Base-by-base conservation (phyloP, 257 asterid species). In the Nemophila menziesii region DNA sequence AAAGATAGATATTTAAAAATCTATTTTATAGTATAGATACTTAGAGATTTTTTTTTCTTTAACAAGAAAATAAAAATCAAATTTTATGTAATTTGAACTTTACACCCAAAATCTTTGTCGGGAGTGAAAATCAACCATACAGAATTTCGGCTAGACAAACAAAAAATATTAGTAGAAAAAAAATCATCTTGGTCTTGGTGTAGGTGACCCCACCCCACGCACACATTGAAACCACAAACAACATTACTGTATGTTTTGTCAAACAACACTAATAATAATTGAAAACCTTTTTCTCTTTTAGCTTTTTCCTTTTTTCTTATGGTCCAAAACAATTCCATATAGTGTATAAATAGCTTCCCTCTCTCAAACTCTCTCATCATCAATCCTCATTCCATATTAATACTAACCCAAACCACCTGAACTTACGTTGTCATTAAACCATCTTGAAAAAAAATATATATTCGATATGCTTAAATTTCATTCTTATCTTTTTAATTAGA, bases 261-360 rank as follows among this genome's bases (percentile, higher is more conserved):
- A 4, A 37, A 1, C 14, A 46, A 11, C 40, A 10, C 51, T 36
- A 29, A 29, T 29, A 7, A 26, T 26, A 4, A 29, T 29, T 29
- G 36, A 29, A 29, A 29, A 29, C 36, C 8, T 7, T 29, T 29
- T 29, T 7, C 36, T 4, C 5, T 10, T 26, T 26, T 26, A n/a
- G 13, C 24, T 3, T 15, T 23, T 11, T 8, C 46, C 10, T 7
- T 29, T 29, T 29, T n/a, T 13, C 13, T 51, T 2, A 36, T 19
- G 57, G 48, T 37, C 64, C 58, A 23, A 38, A 50, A 15, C 11
- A 14, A 10, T 50, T 39, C 59, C 44, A 38, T 45, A 40, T 33
- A 13, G 5, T 14, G 16, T 15, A 18, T 40, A 49, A 20, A 49
- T 16, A 42, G 1, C 20, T 4, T 1, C 20, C 45, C 10, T n/a